Evolutionary conservation across 371 early-diverging fungal genomes (phyloP), one percentile per base, ranked within the genome.

Genomic region (Globomyces sp.): DNA sequence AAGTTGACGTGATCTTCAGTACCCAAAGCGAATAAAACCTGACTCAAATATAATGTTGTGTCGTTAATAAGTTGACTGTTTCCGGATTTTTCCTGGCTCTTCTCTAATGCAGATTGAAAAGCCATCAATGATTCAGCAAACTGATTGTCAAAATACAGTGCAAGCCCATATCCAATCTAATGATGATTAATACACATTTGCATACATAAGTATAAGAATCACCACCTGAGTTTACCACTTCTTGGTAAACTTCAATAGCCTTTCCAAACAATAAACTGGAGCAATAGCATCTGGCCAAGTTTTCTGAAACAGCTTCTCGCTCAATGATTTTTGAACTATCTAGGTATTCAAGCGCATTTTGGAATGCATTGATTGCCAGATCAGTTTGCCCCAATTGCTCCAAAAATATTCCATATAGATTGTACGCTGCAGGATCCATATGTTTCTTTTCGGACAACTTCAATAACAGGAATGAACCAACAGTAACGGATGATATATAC

Each of bases 11-110:
- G 91, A 66, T 92, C 89, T 36, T 83, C 84, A 2, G 88, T 85
- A 44, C 90, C 94, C 42, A 94, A 74, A 0, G 91, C 91, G 90
- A 91, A 95, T 43, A 95, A 76, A 0, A 93, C 94, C 73, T 94
- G 92, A 51, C 88, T 86, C 61, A 96, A 66, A 50, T 90, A 64
- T 1, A 92, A 82, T 13, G 85, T 78, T 0, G 91, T 44, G 41
- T 74, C 72, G 36, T 73, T 68, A 2, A 81, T 76, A 48, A 84
- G 66, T 63, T 70, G 51, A 34, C 77, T 76, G 60, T 78, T 65
- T 3, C 73, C 40, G 66, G 55, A 37, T 2, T 71, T 66, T 58
- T 81, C 81, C 2, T 73, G 72, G 53, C 84, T 81, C 5, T 78
- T 75, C 36, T 80, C 80, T 68, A 91, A 73, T 2, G 91, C 91